Percentiles rank a stretch among this genome's conserved stretches.
phyloP scores from a whole-genome alignment of 345 rosid genomes.

The Geranium rotundifolium region DNA sequence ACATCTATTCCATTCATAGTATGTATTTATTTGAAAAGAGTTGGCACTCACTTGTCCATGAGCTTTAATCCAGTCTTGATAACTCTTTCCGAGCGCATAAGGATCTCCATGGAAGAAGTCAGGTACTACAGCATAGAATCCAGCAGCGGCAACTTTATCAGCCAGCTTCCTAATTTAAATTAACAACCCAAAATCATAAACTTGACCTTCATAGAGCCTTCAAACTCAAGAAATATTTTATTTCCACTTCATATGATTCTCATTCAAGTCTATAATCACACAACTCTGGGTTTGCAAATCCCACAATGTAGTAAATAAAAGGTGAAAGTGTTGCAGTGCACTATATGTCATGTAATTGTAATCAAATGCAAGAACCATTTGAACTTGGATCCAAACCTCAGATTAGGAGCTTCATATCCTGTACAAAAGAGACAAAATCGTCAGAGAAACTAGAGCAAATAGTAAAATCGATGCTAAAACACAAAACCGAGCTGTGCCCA shows the following conservation, averaged over 20 bases:
- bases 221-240: background rate
- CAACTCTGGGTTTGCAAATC: too few species aligned
- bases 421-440: slow-evolving; percentile 7
- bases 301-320: background rate
- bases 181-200: background rate
- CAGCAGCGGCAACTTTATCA: slow-evolving; percentile 26
- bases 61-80: slow-evolving; percentile 16
- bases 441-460: too few species aligned
- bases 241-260: background rate
- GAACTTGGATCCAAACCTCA: slow-evolving; percentile 25
- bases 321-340: too few species aligned
- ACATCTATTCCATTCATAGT: too few species aligned
- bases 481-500: background rate
- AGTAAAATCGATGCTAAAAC: background rate
- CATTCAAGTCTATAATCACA: too few species aligned
- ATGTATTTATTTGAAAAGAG: too few species aligned
- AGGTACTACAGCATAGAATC: slow-evolving; percentile 29
- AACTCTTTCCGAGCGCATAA: slow-evolving; percentile 15
- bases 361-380: too few species aligned
- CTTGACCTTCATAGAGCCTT: background rate
- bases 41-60: slow-evolving; percentile 21
- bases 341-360: too few species aligned
- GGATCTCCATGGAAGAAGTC: slow-evolving; percentile 33
- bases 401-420: slow-evolving; percentile 54
- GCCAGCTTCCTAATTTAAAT: slow-evolving; percentile 26